These are phyloP conservation scores for Stereum hirsutum DNA, from an alignment of 1,284 basidiomycete species.

Conservation along the genomic window DNA sequence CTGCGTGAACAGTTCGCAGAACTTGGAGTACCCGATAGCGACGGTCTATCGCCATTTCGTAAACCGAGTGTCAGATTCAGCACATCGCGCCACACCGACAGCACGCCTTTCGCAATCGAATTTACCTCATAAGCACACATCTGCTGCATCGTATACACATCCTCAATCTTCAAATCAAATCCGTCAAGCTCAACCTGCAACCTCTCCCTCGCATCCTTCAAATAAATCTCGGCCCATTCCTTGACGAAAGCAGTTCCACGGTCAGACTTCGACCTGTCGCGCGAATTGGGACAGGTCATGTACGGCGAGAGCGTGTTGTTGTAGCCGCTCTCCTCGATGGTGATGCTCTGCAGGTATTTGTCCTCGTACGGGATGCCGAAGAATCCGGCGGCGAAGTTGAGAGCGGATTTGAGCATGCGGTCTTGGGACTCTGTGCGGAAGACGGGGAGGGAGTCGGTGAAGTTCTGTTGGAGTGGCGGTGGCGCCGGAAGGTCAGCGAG, in stretches of 20 bases:
- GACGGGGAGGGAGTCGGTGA: slow-evolving; percentile 72
- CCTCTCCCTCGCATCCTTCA: slow-evolving; percentile 57
- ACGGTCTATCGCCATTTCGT: too few relatives aligned
- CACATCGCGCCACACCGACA: too few relatives aligned
- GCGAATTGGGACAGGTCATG: slow-evolving; percentile 60
- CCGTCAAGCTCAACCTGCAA: slow-evolving; percentile 53
- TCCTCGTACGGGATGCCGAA: slow-evolving; percentile 76
- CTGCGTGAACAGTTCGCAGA: slow-evolving; percentile 84
- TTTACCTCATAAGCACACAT: slow-evolving; percentile 81
- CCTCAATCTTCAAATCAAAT: slow-evolving; percentile 59
- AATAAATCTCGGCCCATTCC: slow-evolving; percentile 65
- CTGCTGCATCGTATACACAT: slow-evolving; percentile 68
- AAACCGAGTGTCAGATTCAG: not conserved
- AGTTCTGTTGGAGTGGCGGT: slow-evolving; percentile 42
- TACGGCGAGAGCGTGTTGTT: slow-evolving; percentile 79
- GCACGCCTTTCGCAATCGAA: slow-evolving; percentile 1
- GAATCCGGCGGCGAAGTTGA: slow-evolving; percentile 84
- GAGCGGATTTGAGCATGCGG: slow-evolving; percentile 75
- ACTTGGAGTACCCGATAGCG: slow-evolving; percentile 82
- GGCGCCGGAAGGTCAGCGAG: not conserved
- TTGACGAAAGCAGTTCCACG: slow-evolving; percentile 48
- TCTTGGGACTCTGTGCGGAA: slow-evolving; percentile 86
- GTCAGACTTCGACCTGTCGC: slow-evolving; percentile 35
- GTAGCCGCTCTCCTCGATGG: slow-evolving; percentile 61
- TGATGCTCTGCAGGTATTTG: slow-evolving; percentile 77